Evolutionary conservation across 345 rosid species (phyloP).

Genomic region (Euphorbia pulcherrima): DNA sequence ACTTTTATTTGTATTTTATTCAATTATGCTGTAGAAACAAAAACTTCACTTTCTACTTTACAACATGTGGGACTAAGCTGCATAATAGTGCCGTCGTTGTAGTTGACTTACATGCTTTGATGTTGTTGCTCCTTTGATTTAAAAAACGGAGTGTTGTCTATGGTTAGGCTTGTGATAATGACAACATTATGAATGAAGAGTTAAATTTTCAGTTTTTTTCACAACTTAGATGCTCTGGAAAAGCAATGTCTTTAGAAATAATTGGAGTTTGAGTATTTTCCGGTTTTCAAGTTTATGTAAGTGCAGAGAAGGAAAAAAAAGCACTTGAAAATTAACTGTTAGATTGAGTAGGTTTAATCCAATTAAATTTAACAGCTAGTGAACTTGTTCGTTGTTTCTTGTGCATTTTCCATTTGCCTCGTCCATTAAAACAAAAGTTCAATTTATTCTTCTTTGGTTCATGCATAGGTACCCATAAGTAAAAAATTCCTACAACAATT

Average conservation of each 20-base stretch:
- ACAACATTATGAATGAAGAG: neutral
- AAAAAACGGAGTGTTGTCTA: neutral
- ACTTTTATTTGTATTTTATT: neutral
- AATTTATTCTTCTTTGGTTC: neutral
- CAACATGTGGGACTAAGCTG: neutral
- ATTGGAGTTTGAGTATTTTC: neutral
- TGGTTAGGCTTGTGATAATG: neutral
- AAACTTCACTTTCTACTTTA: neutral
- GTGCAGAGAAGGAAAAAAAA: neutral
- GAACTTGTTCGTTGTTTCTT: neutral
- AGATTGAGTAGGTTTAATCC: neutral
- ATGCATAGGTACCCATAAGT: conserved; percentile 33
- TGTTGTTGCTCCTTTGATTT: neutral
- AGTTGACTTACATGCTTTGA: neutral
- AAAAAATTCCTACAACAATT: conserved; percentile 19
- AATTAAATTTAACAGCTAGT: neutral
- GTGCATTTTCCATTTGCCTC: neutral
- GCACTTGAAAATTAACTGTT: neutral
- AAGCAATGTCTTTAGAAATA: neutral
- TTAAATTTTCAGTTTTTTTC: neutral
- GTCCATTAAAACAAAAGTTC: neutral
- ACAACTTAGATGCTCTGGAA: neutral
- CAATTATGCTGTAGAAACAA: neutral
- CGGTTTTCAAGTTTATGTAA: neutral
- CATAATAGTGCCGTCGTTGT: neutral